Evolutionary conservation across 768 basidiomycete genomes (phyloP).

Genomic region (Suillus plorans): DNA sequence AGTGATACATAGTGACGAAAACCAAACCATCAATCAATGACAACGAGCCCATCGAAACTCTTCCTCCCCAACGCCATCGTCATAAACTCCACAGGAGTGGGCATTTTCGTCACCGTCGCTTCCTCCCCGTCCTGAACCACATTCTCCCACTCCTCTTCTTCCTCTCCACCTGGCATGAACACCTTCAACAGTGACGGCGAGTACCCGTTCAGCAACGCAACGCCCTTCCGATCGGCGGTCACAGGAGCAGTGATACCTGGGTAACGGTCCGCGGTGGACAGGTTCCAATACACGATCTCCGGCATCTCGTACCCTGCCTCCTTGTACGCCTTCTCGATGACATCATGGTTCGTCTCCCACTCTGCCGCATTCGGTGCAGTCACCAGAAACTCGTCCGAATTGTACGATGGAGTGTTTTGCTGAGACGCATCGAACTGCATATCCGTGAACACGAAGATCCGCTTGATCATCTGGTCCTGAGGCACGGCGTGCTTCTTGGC

Average conservation of each 20-base stretch:
- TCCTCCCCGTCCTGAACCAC: conserved; percentile 19
- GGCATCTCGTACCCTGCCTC: conserved; percentile 71
- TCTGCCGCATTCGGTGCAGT: conserved; percentile 8
- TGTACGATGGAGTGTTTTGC: neutral
- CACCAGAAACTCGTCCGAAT: neutral
- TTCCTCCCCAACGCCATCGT: conserved; percentile 45
- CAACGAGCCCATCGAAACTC: conserved; percentile 58
- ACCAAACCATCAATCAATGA: conserved; percentile 44
- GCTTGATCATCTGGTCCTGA: conserved; percentile 72
- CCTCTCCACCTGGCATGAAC: conserved; percentile 56
- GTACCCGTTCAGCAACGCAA: conserved; percentile 70
- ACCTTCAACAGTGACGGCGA: conserved; percentile 69
- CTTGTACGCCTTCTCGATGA: conserved; percentile 51
- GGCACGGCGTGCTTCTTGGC: conserved; percentile 56
- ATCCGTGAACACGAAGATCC: conserved; percentile 73
- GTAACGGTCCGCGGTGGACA: conserved; percentile 30
- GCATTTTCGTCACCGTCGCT: conserved; percentile 24
- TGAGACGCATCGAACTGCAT: conserved; percentile 66
- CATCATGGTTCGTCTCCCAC: conserved; percentile 67
- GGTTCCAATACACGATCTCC: conserved; percentile 73
- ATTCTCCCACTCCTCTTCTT: conserved; percentile 39
- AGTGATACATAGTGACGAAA: neutral
- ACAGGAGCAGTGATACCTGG: conserved; percentile 44
- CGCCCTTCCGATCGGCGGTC: conserved; percentile 52
- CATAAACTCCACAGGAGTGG: conserved; percentile 46